A percentile compares a stretch with the other conserved stretches of the same genome.
These are phyloP conservation scores for rapeseed (Brassica napus) DNA, from an alignment of 345 rosid species.

Conservation along the genomic window DNA sequence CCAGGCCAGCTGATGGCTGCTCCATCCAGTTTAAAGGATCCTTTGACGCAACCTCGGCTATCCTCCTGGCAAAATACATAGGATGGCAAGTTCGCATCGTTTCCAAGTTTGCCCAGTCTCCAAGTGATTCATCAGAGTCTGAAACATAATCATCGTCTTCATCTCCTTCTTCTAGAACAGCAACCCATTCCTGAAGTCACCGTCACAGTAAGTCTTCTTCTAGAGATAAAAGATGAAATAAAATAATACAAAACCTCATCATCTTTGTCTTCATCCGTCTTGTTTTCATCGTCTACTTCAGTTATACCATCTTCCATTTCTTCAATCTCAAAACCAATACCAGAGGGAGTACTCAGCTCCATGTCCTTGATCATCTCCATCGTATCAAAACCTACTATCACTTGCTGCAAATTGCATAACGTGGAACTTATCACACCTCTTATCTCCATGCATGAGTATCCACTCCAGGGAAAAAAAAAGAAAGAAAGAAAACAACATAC, in stretches of 20 bases:
- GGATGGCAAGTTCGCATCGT: conserved; percentile 93
- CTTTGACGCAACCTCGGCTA: conserved; percentile 70
- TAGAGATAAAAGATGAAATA: neutral
- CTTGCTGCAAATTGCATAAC: conserved; percentile 66
- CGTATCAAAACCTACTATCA: conserved; percentile 76
- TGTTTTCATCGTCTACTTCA: conserved; percentile 54
- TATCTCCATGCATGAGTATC: conserved; percentile 7
- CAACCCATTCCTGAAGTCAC: conserved; percentile 67
- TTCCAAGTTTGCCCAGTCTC: conserved; percentile 93
- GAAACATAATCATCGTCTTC: conserved; percentile 57
- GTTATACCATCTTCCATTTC: conserved; percentile 50
- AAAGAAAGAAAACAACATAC: conserved; percentile 43
- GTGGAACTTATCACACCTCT: neutral
- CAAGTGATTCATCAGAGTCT: conserved; percentile 60
- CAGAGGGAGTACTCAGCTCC: conserved; percentile 63
- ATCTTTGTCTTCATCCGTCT: conserved; percentile 47
- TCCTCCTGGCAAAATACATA: conserved; percentile 75
- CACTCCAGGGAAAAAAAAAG: neutral
- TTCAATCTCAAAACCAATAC: conserved; percentile 67
- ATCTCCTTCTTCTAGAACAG: conserved; percentile 62
- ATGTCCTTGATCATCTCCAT: conserved; percentile 72
- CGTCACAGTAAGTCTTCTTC: conserved; percentile 12
- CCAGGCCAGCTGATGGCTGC: conserved; percentile 79
- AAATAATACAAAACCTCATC: conserved; percentile 50
- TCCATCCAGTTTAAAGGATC: conserved; percentile 81